Evolutionary conservation across 176 grass and related monocot species (phyloP).

Genomic region (Alloteropsis semialata): DNA sequence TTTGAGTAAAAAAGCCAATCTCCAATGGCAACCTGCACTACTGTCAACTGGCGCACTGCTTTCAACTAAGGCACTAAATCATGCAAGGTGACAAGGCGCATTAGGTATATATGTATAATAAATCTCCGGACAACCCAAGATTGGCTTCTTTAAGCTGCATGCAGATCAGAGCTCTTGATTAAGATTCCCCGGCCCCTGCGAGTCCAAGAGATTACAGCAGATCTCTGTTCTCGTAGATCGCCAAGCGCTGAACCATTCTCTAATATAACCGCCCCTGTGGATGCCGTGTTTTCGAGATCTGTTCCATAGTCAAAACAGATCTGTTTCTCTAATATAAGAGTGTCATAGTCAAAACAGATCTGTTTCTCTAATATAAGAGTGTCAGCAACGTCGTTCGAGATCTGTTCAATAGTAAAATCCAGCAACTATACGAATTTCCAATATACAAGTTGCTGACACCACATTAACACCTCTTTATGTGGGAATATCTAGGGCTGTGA

Average conservation of each 20-base stretch:
- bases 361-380: too few relatives aligned
- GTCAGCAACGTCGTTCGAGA: background rate
- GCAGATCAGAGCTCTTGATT: constrained; percentile 33
- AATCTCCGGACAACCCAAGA: background rate
- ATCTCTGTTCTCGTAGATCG: constrained; percentile 39
- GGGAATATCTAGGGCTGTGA: constrained; percentile 19
- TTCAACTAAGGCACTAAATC: constrained; percentile 14
- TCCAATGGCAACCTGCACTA: background rate
- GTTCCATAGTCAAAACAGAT: too few relatives aligned
- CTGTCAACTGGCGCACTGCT: constrained; percentile 21
- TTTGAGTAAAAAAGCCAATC: background rate
- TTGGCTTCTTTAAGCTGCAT: constrained; percentile 17
- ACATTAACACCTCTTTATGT: constrained; percentile 14
- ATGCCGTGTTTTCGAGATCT: background rate
- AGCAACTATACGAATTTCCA: background rate
- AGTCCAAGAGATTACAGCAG: constrained; percentile 31
- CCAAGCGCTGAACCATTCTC: background rate
- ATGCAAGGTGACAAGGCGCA: background rate
- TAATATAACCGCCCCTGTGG: background rate
- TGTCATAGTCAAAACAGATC: too few relatives aligned
- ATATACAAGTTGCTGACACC: constrained; percentile 24
- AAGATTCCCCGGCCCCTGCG: constrained; percentile 25
- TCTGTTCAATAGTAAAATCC: background rate
- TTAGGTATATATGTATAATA: background rate
- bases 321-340: too few relatives aligned